These are phyloP conservation scores for Wickerhamomyces bisporus DNA, from an alignment of 805 yeast genomes.

Conservation along the genomic window DNA sequence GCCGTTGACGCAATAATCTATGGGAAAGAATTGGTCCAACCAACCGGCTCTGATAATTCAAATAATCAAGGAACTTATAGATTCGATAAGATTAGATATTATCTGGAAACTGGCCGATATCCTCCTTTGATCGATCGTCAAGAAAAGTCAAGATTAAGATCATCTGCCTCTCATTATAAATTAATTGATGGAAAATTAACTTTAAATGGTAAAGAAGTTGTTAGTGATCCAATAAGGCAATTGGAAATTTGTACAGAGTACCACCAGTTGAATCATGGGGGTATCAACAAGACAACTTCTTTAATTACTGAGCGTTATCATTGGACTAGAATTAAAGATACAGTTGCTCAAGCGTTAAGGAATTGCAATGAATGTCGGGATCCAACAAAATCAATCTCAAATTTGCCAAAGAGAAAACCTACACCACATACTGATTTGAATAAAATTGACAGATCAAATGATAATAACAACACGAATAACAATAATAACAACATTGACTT, in stretches of 20 bases:
- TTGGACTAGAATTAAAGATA: constrained; percentile 88
- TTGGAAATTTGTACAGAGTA: constrained; percentile 64
- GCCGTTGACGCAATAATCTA: constrained; percentile 86
- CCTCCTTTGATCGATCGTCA: constrained; percentile 79
- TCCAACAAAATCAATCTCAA: constrained; percentile 13
- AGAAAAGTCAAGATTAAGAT: constrained; percentile 83
- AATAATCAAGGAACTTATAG: constrained; percentile 42
- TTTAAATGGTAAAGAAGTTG: constrained; percentile 79
- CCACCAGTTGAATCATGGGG: constrained; percentile 71
- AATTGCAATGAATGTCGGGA: constrained; percentile 64
- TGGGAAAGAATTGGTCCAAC: constrained; percentile 69
- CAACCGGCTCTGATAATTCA: constrained; percentile 38
- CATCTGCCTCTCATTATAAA: constrained; percentile 73
- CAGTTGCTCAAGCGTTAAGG: constrained; percentile 73
- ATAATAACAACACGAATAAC: background rate
- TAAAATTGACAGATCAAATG: constrained; percentile 1
- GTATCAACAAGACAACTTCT: constrained; percentile 84
- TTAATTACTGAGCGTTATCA: constrained; percentile 74
- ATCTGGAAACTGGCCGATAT: constrained; percentile 78
- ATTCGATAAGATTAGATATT: constrained; percentile 72
- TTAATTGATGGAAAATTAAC: constrained; percentile 66
- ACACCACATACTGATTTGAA: constrained; percentile 1
- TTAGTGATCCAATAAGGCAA: constrained; percentile 71
- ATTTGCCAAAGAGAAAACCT: background rate
- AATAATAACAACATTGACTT: constrained; percentile 7